Conservation (phyloP, 805 yeast genomes). For the Cyberlindnera saturnus region DNA sequence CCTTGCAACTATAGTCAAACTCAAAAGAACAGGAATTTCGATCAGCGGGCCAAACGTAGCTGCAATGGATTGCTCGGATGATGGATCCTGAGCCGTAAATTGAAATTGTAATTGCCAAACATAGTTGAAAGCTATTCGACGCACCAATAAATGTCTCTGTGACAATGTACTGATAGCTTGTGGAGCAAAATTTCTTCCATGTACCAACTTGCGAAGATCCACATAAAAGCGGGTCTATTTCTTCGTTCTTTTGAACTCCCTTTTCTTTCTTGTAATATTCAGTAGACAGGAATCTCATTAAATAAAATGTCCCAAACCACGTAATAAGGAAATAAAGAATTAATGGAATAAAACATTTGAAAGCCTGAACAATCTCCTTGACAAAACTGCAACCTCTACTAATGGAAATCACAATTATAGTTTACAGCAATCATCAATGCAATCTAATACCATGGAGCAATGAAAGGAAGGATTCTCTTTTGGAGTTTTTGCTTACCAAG, state of each 20-base stretch:
- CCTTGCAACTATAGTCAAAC: conserved; percentile 32
- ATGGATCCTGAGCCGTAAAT: conserved; percentile 45
- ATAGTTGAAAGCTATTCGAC: conserved; percentile 51
- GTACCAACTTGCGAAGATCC: conserved; percentile 16
- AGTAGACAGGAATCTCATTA: conserved; percentile 27
- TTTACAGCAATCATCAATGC: conserved; percentile 49
- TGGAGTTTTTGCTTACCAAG: conserved; percentile 25
- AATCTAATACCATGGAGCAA: conserved; percentile 44
- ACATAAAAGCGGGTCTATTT: conserved; percentile 21
- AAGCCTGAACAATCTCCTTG: conserved; percentile 41
- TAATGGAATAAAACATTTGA: conserved; percentile 46
- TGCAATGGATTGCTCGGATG: conserved; percentile 50
- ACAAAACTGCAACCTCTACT: conserved; percentile 43
- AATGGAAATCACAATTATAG: conserved; percentile 46
- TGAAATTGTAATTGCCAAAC: conserved; percentile 48
- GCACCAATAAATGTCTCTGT: conserved; percentile 55
- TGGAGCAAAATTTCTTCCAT: conserved; percentile 25
- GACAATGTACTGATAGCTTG: conserved; percentile 34
- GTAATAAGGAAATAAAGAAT: conserved; percentile 39
- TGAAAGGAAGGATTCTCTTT: conserved; percentile 31
- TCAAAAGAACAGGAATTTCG: conserved; percentile 49
- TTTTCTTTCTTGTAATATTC: conserved; percentile 2
- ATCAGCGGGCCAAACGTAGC: conserved; percentile 55
- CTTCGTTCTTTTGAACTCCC: neutral
- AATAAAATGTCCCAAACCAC: conserved; percentile 40